Evolutionary conservation across 345 rosid genomes (phyloP).

Genomic region (Gossypium longicalyx): DNA sequence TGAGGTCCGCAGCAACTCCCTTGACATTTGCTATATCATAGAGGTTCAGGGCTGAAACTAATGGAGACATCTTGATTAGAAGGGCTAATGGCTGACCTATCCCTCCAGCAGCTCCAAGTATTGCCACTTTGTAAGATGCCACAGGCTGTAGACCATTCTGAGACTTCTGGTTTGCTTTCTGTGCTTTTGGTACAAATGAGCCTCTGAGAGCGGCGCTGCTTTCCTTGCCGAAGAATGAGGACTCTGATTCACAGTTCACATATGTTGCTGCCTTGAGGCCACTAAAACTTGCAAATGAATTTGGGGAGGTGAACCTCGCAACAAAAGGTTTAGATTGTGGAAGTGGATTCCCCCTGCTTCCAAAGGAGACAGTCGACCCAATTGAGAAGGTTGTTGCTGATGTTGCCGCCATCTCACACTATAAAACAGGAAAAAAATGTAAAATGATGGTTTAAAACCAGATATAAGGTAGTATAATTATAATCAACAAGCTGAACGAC

Average conservation of each 20-base stretch:
- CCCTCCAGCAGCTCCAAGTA: conserved; percentile 94
- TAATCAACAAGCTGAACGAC: not conserved
- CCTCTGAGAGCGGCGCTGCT: conserved; percentile 39
- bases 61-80: conserved; percentile 88
- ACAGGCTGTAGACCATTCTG: conserved; percentile 43
- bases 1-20: conserved; percentile 92
- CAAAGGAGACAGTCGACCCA: conserved; percentile 47
- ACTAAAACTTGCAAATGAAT: conserved; percentile 41
- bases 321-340: conserved; percentile 39
- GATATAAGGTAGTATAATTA: not conserved
- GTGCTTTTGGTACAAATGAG: conserved; percentile 37
- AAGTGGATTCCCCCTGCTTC: conserved; percentile 36
- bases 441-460: not conserved
- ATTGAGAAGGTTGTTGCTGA: conserved; percentile 54
- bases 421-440: conserved; percentile 13
- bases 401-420: conserved; percentile 59
- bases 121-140: conserved; percentile 82
- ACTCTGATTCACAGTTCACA: conserved; percentile 44
- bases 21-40: conserved; percentile 89
- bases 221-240: conserved; percentile 55
- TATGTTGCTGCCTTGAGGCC: conserved; percentile 59
- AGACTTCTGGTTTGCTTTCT: conserved; percentile 28
- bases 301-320: conserved; percentile 34
- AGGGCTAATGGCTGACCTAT: conserved; percentile 89
- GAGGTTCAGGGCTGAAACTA: conserved; percentile 72